Base-by-base conservation (phyloP, 2,329 filamentous ascomycete species). In the Daldinia sp. region DNA sequence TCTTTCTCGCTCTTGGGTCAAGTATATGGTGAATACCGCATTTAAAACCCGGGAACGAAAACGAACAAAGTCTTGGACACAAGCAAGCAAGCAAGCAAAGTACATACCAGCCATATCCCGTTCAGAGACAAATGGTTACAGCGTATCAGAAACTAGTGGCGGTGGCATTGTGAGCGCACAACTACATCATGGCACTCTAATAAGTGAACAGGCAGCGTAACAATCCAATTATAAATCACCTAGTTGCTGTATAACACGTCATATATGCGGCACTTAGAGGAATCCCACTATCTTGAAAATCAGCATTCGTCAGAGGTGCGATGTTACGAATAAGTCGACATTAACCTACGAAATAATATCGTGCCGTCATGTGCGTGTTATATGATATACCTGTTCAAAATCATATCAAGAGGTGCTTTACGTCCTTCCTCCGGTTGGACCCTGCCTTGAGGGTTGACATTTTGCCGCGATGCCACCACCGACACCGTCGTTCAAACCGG, bases 181-280 rank as follows among this genome's bases (percentile, higher is more conserved):
- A 45, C 39, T 45, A 45, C 39, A 48, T 48, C 45, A 48, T 48
- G n/a, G n/a, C n/a, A n/a, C n/a, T n/a, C n/a, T 30, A 13, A n/a
- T 2, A 17, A 30, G 30, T 48, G 43, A 48, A 29, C 11, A 13
- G 39, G 13, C n/a, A n/a, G n/a, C 4, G 7, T 11, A 25, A 2
- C 17, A 37, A 10, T 15, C 48, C 48, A 25, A 37, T 51, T 51
- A 35, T 51, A 34, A 17, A 3, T 17, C 17, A 9, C 15, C 17
- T 48, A 30, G 15, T 30, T 15, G 25, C 21, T 19, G 52, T 8
- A 9, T 9, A n/a, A 55, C 51, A 54, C 63, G 63, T 65, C 63
- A 65, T 65, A 19, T n/a, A 34, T 34, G 9, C 58, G 37, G 56
- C 58, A 56, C 37, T 41, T 37, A 27, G 34, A 51, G 23, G 39